Base-by-base conservation (phyloP, 2,329 filamentous ascomycete genomes). In the Exophiala sideris region DNA sequence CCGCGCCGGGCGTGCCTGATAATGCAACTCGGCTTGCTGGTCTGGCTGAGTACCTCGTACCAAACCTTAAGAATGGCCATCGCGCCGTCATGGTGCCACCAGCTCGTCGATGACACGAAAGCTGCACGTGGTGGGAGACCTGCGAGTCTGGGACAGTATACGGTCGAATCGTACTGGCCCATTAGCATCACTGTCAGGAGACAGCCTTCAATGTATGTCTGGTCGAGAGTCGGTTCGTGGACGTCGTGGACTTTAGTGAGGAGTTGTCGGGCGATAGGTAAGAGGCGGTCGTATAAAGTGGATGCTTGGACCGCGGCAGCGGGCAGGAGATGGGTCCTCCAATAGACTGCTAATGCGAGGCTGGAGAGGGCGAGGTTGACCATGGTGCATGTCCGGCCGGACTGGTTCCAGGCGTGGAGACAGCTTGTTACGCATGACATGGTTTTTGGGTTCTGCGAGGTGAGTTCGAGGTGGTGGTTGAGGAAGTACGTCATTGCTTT, bases 1-100 rank as follows among this genome's bases (percentile, higher is more conserved):
- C 55, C 62, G 9, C 67, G 47, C 45, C 67, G 64, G 1, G 63
- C 59, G 21, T 65, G 53, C 48, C 63, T 67, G 40, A 69, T 57
- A 18, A 67, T 57, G 39, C 45, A 32, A 9, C 63, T 60, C 14
- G 55, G 48, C 8, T 50, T 33, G 1, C 20, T 45, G 3, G 39
- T 21, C 16, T 45, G 36, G 48, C 36, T 40, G 1, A 56, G 40
- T 3, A 54, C 45, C 5, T 67, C 59, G 8, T 61, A 60, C 66
- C 67, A 69, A 10, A 60, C 12, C 38, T 65, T 67, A 24, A 69
- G 44, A 34, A 67, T 59, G 2, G 65, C 66, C 38, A 67, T 46
- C 5, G 62, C 63, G 8, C 66, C 66, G 57, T 64, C 58, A 52
- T 66, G 59, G 56, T 67, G 66, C 12, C 66, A 78, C 55, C 76